Evolutionary conservation across 306 rosid species (phyloP).

Genomic region (Geum urbanum): DNA sequence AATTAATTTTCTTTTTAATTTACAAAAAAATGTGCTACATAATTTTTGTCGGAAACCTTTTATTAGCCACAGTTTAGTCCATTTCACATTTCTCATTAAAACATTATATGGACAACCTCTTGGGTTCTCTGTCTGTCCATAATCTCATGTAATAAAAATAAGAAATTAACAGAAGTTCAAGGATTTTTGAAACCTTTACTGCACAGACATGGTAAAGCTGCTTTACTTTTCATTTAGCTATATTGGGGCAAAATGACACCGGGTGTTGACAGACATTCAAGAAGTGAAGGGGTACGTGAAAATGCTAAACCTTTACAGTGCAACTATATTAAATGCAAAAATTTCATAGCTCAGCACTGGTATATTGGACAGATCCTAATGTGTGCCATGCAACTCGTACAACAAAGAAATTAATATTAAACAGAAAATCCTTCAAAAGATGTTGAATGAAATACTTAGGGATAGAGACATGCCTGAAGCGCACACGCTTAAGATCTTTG

Average conservation of each 20-base stretch:
- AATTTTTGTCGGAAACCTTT: not conserved
- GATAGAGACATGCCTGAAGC: slow-evolving; percentile 67
- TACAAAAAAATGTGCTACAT: not conserved
- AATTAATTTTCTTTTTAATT: not conserved
- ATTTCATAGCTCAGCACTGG: not conserved
- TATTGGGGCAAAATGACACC: too few relatives aligned
- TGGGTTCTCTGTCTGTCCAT: not conserved
- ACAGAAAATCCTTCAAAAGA: not conserved
- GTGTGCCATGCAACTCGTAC: not conserved
- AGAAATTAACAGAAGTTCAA: not conserved
- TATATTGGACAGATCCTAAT: slow-evolving; percentile 1
- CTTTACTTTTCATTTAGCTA: not conserved
- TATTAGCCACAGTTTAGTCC: too few relatives aligned
- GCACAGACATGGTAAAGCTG: not conserved
- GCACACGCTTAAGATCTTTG: slow-evolving; percentile 87
- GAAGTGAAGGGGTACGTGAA: not conserved
- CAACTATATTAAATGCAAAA: not conserved
- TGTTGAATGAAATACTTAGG: not conserved
- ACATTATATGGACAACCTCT: too few relatives aligned
- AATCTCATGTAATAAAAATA: not conserved
- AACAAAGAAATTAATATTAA: not conserved
- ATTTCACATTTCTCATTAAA: too few relatives aligned
- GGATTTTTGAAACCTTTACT: not conserved
- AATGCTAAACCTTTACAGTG: not conserved
- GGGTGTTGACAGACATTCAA: not conserved